A percentile compares a stretch with the other conserved stretches of the same genome.
Evolutionary conservation across 116 monocot species (phyloP).

Genomic region (Cymodocea nodosa): DNA sequence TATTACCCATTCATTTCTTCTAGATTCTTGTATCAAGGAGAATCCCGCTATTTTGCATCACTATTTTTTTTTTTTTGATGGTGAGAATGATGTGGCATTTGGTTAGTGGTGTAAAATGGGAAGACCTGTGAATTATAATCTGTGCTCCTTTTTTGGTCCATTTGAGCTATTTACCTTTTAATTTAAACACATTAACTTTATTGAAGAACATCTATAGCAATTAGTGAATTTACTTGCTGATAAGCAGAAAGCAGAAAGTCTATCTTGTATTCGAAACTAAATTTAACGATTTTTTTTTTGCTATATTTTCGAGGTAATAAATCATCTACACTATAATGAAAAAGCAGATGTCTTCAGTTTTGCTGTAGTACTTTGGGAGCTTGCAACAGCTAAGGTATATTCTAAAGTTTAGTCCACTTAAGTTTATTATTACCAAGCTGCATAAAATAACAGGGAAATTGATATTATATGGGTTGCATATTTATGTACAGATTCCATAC

Average conservation of each 20-base stretch:
- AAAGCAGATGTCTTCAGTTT: constrained; percentile 96
- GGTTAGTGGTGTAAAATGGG: too few species aligned
- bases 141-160: too few species aligned
- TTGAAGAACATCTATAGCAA: too few species aligned
- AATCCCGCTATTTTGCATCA: too few species aligned
- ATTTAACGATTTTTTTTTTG: background rate
- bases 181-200: too few species aligned
- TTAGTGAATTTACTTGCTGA: background rate
- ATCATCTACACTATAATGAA: constrained; percentile 75
- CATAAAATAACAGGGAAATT: background rate
- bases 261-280: background rate
- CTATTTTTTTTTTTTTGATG: too few species aligned
- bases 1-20: too few species aligned
- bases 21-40: too few species aligned
- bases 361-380: constrained; percentile 89
- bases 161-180: too few species aligned
- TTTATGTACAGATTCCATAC: constrained; percentile 74
- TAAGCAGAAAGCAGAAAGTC: background rate
- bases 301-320: constrained; percentile 48
- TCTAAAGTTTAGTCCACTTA: background rate
- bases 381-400: constrained; percentile 69
- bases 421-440: too few species aligned
- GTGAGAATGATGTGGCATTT: too few species aligned
- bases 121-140: too few species aligned
- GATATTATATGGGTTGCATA: background rate